phyloP scores from a whole-genome alignment of 495 filamentous ascomycete genomes.

The Geoglossum glabrum region DNA sequence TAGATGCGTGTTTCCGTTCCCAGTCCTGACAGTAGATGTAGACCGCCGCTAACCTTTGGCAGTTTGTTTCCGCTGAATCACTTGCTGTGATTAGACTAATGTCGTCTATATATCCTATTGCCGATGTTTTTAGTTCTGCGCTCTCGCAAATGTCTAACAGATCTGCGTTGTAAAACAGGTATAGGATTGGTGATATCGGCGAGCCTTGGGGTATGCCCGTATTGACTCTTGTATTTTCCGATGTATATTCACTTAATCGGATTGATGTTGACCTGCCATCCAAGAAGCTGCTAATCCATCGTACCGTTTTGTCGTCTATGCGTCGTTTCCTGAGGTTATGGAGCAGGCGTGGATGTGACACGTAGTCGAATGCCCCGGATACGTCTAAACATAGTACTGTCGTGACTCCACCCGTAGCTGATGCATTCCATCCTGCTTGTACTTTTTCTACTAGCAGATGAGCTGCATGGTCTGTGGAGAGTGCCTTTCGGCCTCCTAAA shows the following conservation, averaged over 20 bases:
- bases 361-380: constrained; percentile 17
- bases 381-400: too few relatives aligned
- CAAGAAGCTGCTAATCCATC: constrained; percentile 6
- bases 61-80: too few relatives aligned
- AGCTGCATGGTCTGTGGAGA: constrained; percentile 10
- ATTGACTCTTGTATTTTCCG: background rate
- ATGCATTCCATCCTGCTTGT: too few relatives aligned
- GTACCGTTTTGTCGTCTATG: background rate
- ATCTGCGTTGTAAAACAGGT: constrained; percentile 11
- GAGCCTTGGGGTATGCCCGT: constrained; percentile 12
- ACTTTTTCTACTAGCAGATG: constrained; percentile 11
- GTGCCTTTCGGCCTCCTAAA: constrained; percentile 9
- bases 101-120: constrained; percentile 4
- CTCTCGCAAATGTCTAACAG: constrained; percentile 4
- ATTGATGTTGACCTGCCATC: background rate
- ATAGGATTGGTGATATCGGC: constrained; percentile 12
- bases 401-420: too few relatives aligned
- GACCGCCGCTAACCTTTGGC: too few relatives aligned
- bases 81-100: constrained; percentile 4
- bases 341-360: constrained; percentile 11
- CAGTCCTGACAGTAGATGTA: too few relatives aligned
- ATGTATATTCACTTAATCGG: background rate
- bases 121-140: background rate
- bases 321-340: constrained; percentile 11
- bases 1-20: too few relatives aligned